Base-by-base conservation (phyloP, 352 stramenopile species). In the Globisporangium megalacanthum region DNA sequence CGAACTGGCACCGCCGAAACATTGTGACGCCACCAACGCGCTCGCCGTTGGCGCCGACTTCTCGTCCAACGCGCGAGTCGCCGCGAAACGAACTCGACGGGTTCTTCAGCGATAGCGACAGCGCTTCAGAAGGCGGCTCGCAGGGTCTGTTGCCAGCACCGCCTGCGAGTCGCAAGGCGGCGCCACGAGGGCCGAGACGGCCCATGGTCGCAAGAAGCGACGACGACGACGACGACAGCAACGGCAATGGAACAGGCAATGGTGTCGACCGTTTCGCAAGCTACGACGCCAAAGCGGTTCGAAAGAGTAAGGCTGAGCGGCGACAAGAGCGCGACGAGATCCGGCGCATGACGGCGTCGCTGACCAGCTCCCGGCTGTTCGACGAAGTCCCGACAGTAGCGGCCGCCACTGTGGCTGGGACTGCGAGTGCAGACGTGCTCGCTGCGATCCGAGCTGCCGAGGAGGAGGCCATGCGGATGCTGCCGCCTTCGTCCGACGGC, bases 51-150 rank as follows among this genome's bases (percentile, higher is more conserved):
- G 11, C 29, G 17, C 15, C 13, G 19, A 29, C n/a, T n/a, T 14
- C 44, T 19, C 49, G 31, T 15, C 48, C 19, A 17, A 19, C 36
- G 15, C 37, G 33, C 33, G 33, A 39, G 11, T 56, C 54, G 13
- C 39, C 54, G 10, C 41, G 47, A 6, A 78, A 81, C 49, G 72
- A 80, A 10, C 64, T 89, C 4, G 79, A 86, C 36, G 69, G 60
- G 4, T 89, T 89, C 62, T 66, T 89, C 37, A 86, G 81, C 37
- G 75, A 83, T 58, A 85, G 72, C 41, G 74, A 75, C 7, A 92
- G 79, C 31, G 79, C 86, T 25, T 73, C 61, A 0, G 76, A 86
- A 0, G 29, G 49, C 1, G 44, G 15, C 14, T 50, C 49, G 10
- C 49, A 31, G 50, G 29, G 11, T 15, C 54, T 36, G 49, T 14